Evolutionary conservation across 257 asterid species (phyloP).

Genomic region (Fraxinus pennsylvanica): DNA sequence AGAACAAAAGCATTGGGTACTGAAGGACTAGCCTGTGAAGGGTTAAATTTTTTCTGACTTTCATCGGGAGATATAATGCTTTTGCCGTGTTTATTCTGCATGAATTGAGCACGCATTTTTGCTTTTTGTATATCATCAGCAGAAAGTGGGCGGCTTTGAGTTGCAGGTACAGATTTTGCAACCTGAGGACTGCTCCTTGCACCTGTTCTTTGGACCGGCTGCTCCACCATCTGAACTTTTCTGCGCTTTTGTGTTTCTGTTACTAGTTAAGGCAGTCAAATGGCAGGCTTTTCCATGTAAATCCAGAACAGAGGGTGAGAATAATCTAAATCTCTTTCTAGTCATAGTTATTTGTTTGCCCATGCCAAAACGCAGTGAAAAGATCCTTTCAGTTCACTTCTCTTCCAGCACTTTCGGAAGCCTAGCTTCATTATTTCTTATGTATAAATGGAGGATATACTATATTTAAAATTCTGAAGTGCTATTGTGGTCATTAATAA

Average conservation of each 20-base stretch:
- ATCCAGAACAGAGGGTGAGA: conserved; percentile 19
- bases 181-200: conserved; percentile 58
- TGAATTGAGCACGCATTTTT: conserved; percentile 85
- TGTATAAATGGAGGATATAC: not conserved
- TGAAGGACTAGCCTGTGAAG: conserved; percentile 43
- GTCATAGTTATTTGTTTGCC: not conserved
- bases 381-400: not conserved
- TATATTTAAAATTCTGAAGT: not conserved
- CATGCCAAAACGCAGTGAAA: not conserved
- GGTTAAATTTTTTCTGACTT: conserved; percentile 42
- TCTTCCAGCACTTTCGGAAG: not conserved
- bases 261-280: conserved; percentile 56
- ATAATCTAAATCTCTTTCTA: not conserved
- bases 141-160: conserved; percentile 93
- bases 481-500: not conserved
- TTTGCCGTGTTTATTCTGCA: conserved; percentile 78
- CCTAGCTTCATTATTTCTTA: not conserved
- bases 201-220: conserved; percentile 70
- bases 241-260: conserved; percentile 80
- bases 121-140: conserved; percentile 99
- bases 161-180: conserved; percentile 54
- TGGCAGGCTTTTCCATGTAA: not conserved
- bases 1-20: conserved; percentile 32
- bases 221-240: conserved; percentile 89
- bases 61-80: conserved; percentile 45